A percentile compares a stretch with the other conserved stretches of the same genome.
These are phyloP conservation scores for Backusella liffmaniae DNA, from an alignment of 192 early-diverging fungal genomes.

Conservation along the genomic window DNA sequence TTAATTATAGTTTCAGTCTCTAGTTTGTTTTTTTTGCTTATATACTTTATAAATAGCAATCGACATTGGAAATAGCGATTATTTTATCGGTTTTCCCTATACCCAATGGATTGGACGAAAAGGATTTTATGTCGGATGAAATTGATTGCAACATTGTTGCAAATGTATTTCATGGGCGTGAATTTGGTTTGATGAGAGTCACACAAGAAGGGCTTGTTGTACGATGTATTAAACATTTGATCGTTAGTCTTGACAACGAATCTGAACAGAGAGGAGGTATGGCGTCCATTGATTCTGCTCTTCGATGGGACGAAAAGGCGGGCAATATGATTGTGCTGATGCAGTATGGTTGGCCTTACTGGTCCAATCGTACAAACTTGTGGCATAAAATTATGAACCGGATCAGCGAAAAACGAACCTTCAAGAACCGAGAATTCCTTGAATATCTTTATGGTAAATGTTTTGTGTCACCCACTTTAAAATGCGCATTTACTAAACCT, in stretches of 20 bases:
- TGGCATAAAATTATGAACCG: slow-evolving; percentile 32
- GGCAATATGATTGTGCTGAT: slow-evolving; percentile 36
- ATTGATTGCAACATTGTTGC: slow-evolving; percentile 24
- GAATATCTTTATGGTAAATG: slow-evolving; percentile 35
- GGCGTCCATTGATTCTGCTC: slow-evolving; percentile 35
- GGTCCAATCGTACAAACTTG: slow-evolving; percentile 25
- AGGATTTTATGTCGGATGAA: slow-evolving; percentile 33
- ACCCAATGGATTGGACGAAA: slow-evolving; percentile 22
- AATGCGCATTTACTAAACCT: not conserved
- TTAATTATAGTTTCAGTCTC: not conserved
- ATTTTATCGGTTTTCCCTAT: slow-evolving; percentile 38
- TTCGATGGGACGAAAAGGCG: slow-evolving; percentile 36
- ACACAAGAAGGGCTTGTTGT: slow-evolving; percentile 31
- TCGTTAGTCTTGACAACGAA: slow-evolving; percentile 33
- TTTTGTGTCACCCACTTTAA: too few species aligned
- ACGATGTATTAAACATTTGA: slow-evolving; percentile 38
- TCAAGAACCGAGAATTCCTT: slow-evolving; percentile 34
- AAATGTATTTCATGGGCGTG: slow-evolving; percentile 24
- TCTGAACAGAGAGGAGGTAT: slow-evolving; percentile 28
- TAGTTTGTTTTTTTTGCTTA: not conserved
- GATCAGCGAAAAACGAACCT: slow-evolving; percentile 30
- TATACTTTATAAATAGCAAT: slow-evolving; percentile 21
- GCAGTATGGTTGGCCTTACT: slow-evolving; percentile 40
- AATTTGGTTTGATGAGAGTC: slow-evolving; percentile 36
- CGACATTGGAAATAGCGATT: slow-evolving; percentile 36